Conservation (phyloP, 441 rosid genomes). For the Gossypium davidsonii region DNA sequence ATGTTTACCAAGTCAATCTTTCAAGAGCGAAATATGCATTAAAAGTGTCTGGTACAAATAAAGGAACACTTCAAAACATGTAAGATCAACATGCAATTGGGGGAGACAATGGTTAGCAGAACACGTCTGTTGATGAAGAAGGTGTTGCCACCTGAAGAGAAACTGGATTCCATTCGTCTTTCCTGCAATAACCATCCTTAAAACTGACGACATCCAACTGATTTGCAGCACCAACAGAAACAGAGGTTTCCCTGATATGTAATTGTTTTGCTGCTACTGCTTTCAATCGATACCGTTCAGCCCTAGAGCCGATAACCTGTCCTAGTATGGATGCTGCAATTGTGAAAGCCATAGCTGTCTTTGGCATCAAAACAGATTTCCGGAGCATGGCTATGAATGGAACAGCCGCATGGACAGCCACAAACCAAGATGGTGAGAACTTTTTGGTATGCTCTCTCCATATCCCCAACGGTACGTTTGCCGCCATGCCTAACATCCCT, state of each 20-base stretch:
- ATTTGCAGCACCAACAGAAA: conserved; percentile 13
- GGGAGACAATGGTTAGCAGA: conserved; percentile 27
- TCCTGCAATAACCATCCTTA: conserved; percentile 30
- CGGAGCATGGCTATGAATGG: conserved; percentile 68
- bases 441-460: conserved; percentile 77
- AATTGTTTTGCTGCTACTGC: conserved; percentile 27
- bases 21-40: neutral
- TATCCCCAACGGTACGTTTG: conserved; percentile 60
- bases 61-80: neutral
- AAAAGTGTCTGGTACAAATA: neutral
- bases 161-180: conserved; percentile 33
- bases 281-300: conserved; percentile 57
- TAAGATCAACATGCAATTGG: neutral
- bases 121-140: conserved; percentile 32
- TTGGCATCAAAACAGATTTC: conserved; percentile 65
- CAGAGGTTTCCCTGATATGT: conserved; percentile 14
- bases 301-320: conserved; percentile 70
- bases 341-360: conserved; percentile 64
- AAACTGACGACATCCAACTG: conserved; percentile 28
- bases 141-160: conserved; percentile 31
- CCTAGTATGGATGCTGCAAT: conserved; percentile 64
- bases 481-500: conserved; percentile 66
- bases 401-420: conserved; percentile 66
- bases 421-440: conserved; percentile 60
- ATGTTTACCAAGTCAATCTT: neutral